Conservation (phyloP, 1,284 basidiomycete species). For the Apiotrichum veenhuisii region DNA sequence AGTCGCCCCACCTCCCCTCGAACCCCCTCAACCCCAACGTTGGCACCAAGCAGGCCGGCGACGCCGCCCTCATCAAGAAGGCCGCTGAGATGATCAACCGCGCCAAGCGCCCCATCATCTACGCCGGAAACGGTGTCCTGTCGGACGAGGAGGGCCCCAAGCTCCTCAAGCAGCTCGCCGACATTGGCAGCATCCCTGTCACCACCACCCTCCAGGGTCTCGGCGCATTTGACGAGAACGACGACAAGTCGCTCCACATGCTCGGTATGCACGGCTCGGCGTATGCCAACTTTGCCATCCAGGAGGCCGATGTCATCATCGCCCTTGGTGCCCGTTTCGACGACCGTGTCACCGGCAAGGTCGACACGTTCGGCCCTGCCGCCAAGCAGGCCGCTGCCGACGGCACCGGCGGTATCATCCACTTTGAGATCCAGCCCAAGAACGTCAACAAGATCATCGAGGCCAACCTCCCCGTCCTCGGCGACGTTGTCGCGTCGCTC, state of each 20-base stretch:
- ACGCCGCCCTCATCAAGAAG: constrained; percentile 66
- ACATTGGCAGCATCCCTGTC: constrained; percentile 89
- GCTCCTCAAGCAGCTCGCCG: constrained; percentile 74
- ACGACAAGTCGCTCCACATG: constrained; percentile 89
- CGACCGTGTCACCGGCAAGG: constrained; percentile 93
- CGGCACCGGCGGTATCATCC: constrained; percentile 92
- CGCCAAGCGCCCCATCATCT: constrained; percentile 86
- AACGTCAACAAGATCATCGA: constrained; percentile 99
- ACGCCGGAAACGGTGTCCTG: constrained; percentile 89
- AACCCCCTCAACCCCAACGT: constrained; percentile 60
- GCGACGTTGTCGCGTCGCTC: constrained; percentile 85
- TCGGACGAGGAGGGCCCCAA: constrained; percentile 76
- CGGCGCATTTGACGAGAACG: constrained; percentile 88
- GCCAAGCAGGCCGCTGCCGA: constrained; percentile 80
- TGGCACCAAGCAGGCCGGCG: constrained; percentile 59
- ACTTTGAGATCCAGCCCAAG: constrained; percentile 98
- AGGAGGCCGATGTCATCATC: constrained; percentile 94
- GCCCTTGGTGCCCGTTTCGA: constrained; percentile 95
- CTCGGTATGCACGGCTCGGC: constrained; percentile 98
- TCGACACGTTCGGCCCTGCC: constrained; percentile 85
- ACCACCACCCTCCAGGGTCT: constrained; percentile 95
- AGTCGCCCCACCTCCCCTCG: constrained; percentile 68
- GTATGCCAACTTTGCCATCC: constrained; percentile 97
- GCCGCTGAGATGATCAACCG: constrained; percentile 89
- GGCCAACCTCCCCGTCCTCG: constrained; percentile 87